phyloP scores from a whole-genome alignment of 257 asterid species.

The Anisodus acutangulus region DNA sequence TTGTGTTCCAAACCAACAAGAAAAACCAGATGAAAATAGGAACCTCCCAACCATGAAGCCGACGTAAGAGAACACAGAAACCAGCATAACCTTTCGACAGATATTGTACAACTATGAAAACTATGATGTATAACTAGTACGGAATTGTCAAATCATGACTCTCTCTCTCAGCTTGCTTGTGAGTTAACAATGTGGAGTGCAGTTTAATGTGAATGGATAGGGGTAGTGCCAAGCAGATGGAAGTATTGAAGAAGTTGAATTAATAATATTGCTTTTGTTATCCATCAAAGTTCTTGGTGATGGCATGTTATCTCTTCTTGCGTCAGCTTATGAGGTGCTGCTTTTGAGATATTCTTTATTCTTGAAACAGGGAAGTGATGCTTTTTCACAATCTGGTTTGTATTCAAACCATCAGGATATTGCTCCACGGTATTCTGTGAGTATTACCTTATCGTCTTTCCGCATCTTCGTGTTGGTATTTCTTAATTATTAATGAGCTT shows the following conservation, averaged over 20 bases:
- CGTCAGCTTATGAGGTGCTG: not conserved
- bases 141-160: slow-evolving; percentile 12
- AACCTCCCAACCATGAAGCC: too few species aligned
- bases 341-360: slow-evolving; percentile 31
- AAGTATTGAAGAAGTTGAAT: slow-evolving; percentile 12
- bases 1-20: not conserved
- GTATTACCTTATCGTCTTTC: slow-evolving; percentile 31
- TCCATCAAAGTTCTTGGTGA: slow-evolving; percentile 9
- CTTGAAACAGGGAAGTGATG: slow-evolving; percentile 73
- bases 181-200: slow-evolving; percentile 19
- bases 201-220: slow-evolving; percentile 20
- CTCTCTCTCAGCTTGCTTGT: not conserved
- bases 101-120: not conserved
- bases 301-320: slow-evolving; percentile 18
- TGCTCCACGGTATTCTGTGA: slow-evolving; percentile 89
- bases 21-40: too few species aligned
- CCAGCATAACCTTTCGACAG: not conserved
- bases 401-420: slow-evolving; percentile 93
- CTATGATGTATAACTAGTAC: not conserved
- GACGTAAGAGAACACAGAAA: too few species aligned
- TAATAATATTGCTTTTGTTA: slow-evolving; percentile 4
- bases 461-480: slow-evolving; percentile 7
- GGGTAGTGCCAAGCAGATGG: not conserved
- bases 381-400: slow-evolving; percentile 90
- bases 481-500: slow-evolving; percentile 1